Evolutionary conservation across 129 eudicot species (phyloP), one percentile per base, ranked within the genome.

Genomic region (Dittrichia graveolens): DNA sequence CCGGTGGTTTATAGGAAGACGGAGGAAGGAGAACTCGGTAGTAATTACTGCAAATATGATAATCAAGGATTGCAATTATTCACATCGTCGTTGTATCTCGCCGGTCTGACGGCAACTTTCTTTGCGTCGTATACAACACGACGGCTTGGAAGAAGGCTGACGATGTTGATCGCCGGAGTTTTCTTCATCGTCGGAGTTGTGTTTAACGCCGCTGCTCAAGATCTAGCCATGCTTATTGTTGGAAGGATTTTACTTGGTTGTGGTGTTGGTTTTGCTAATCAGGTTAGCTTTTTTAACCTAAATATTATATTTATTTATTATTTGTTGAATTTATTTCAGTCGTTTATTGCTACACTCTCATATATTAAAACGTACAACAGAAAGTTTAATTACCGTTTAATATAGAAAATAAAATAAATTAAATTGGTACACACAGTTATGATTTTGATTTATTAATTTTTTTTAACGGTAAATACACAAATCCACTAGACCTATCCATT

Each of bases 261-360:
- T 78, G 99, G 99, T 0, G 97, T 95, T 48, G 99, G 99, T 69
- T 95, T 95, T 47, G 99, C 96, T 44, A 95, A 95, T 75, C 97
- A 95, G 96, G 99, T 93, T 69, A 1, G 46, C 40, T 48, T 19
- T 60, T 40, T 19, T 72, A 0, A 4, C 5, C 44, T n/a, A 35
- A 7, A 8, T 24, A 67, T 8, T 34, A 3, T 19, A 3, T 37
- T 59, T 37, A 31, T 3, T 5, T 59, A 16, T 35, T 59, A 59
- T 59, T 35, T 58, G 11, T 5, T 5, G 4, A 19, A 4, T 38
- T 38, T 24, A 4, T 47, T 3, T 67, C 49, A 4, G 19, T 13
- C 12, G 15, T 11, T 46, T 67, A 9, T 16, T 3, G 4, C 4
- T 2, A 24, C 31, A 24, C 31, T 24, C 31, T 24, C 31, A 24